These are phyloP conservation scores for Elaeis oleifera DNA, from an alignment of 202 grass and related monocot genomes.

Conservation along the genomic window DNA sequence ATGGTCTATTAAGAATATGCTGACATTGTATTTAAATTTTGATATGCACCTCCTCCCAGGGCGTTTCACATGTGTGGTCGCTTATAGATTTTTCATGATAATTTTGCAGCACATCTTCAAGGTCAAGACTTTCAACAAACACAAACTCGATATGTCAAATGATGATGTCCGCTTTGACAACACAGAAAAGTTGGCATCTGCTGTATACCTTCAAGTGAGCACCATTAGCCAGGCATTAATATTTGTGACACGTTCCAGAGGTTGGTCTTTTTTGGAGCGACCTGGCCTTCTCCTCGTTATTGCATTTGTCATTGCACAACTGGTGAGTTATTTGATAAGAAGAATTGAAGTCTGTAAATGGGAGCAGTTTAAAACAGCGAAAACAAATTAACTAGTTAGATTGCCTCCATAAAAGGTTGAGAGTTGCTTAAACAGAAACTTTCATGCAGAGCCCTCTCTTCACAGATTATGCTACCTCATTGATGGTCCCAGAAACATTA, in stretches of 20 bases:
- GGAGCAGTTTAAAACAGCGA: too few species aligned
- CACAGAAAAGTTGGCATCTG: conserved; percentile 41
- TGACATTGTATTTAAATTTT: conserved; percentile 7
- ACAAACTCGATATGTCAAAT: conserved; percentile 2
- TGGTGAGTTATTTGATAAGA: conserved; percentile 27
- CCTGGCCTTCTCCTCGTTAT: conserved; percentile 46
- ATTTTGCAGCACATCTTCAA: conserved; percentile 36
- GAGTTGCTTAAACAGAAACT: too few species aligned
- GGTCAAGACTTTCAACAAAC: conserved; percentile 27
- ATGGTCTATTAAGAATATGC: not conserved
- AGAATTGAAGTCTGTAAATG: too few species aligned
- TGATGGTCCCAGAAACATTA: too few species aligned
- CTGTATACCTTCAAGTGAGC: conserved; percentile 66
- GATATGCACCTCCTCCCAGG: not conserved
- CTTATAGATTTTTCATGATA: conserved; percentile 8
- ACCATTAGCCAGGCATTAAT: conserved; percentile 65
- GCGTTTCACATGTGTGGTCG: not conserved
- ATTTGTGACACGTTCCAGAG: conserved; percentile 66
- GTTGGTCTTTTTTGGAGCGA: conserved; percentile 51
- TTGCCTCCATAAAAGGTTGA: too few species aligned
- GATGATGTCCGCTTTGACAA: not conserved
- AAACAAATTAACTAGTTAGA: too few species aligned
- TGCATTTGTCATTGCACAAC: conserved; percentile 46
- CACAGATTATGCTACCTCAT: too few species aligned
- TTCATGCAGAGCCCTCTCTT: too few species aligned